Percentiles rank a stretch among this genome's conserved stretches.
Conservation (phyloP, 768 basidiomycete genomes). For the Hygrophorus russula region DNA sequence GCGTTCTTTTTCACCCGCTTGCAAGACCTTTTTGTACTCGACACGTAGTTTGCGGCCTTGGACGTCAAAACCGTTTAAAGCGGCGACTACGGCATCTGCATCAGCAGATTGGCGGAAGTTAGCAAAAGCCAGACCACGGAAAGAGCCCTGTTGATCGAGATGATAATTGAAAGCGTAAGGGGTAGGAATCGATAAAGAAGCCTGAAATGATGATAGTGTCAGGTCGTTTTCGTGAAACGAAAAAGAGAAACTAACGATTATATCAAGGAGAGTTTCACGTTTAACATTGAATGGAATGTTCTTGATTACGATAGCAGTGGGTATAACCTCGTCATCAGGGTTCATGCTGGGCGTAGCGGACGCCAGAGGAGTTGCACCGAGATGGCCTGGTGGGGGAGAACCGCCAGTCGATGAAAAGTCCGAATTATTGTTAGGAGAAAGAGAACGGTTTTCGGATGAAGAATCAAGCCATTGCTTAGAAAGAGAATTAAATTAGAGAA, state of each 20-base stretch:
- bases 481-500: constrained; percentile 13
- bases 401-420: constrained; percentile 84
- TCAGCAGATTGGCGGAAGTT: constrained; percentile 90
- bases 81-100: constrained; percentile 91
- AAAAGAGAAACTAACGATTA: constrained; percentile 61
- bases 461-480: constrained; percentile 82
- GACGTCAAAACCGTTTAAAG: constrained; percentile 92
- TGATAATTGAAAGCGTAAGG: constrained; percentile 99
- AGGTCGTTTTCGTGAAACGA: not conserved
- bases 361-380: constrained; percentile 27
- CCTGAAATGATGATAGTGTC: constrained; percentile 28
- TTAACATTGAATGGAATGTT: constrained; percentile 99
- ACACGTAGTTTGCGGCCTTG: constrained; percentile 96
- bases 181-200: constrained; percentile 85
- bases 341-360: constrained; percentile 36
- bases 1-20: constrained; percentile 96
- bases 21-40: constrained; percentile 99
- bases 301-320: constrained; percentile 99
- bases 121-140: constrained; percentile 96
- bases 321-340: constrained; percentile 86
- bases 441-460: constrained; percentile 60
- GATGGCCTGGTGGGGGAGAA: constrained; percentile 54
- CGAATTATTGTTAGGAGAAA: constrained; percentile 80
- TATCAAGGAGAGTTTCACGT: constrained; percentile 90
- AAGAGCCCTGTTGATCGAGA: constrained; percentile 89